Percentiles rank a stretch among this genome's conserved stretches.
phyloP scores from a whole-genome alignment of 345 rosid species.

The Aegle marmelos region DNA sequence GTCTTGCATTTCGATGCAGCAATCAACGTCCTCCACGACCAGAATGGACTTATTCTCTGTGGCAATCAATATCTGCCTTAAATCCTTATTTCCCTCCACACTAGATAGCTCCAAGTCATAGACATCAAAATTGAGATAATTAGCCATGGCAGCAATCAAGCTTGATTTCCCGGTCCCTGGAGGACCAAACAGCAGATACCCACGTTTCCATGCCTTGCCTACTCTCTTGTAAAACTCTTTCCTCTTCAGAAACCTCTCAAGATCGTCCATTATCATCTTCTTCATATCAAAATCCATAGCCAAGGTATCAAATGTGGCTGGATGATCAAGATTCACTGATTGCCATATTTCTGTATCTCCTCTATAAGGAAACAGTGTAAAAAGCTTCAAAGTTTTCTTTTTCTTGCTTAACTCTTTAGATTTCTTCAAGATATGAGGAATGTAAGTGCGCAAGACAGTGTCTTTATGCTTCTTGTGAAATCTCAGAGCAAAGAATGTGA shows the following conservation, averaged over 20 bases:
- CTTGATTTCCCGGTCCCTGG: slow-evolving; percentile 37
- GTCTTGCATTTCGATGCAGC: slow-evolving; percentile 23
- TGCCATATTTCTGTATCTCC: not conserved
- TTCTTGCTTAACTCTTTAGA: slow-evolving; percentile 13
- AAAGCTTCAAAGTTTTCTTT: slow-evolving; percentile 27
- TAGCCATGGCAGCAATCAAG: slow-evolving; percentile 34
- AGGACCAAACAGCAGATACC: slow-evolving; percentile 27
- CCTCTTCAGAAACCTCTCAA: not conserved
- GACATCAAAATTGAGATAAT: slow-evolving; percentile 5
- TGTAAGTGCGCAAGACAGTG: slow-evolving; percentile 19
- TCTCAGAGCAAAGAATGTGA: slow-evolving; percentile 21
- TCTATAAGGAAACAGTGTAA: slow-evolving; percentile 22
- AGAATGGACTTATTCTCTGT: slow-evolving; percentile 32
- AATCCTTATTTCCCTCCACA: slow-evolving; percentile 18
- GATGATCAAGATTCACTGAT: not conserved
- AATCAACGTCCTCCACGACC: slow-evolving; percentile 34
- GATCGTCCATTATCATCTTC: not conserved
- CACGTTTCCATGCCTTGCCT: slow-evolving; percentile 27
- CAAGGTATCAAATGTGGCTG: not conserved
- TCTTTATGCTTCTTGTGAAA: slow-evolving; percentile 35
- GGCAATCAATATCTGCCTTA: slow-evolving; percentile 23
- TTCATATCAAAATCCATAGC: not conserved
- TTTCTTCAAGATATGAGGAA: slow-evolving; percentile 20
- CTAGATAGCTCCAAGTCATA: slow-evolving; percentile 32
- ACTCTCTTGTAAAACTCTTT: slow-evolving; percentile 7